A percentile compares a stretch with the other conserved stretches of the same genome.
Evolutionary conservation across 345 rosid species (phyloP).

Genomic region (Populus euphratica): DNA sequence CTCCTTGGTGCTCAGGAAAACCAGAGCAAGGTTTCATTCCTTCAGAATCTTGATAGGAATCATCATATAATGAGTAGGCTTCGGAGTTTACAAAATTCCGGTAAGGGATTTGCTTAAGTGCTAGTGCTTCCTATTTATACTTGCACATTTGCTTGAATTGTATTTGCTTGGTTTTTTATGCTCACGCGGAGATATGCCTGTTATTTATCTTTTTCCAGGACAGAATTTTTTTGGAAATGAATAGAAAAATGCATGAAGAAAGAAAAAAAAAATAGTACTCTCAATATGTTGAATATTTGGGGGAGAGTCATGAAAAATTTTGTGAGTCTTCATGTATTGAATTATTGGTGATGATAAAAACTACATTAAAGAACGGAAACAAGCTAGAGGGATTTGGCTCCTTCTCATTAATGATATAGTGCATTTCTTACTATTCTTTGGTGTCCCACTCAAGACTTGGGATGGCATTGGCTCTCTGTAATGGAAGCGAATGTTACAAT

Average conservation of each 20-base stretch:
- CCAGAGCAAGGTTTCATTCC: slow-evolving; percentile 44
- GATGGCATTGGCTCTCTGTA: background rate
- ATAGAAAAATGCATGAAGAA: background rate
- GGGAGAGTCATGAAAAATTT: background rate
- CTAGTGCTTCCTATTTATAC: background rate
- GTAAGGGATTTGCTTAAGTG: slow-evolving; percentile 25
- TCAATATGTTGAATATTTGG: no score
- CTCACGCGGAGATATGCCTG: background rate
- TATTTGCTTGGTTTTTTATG: background rate
- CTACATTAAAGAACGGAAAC: background rate
- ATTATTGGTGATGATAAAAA: background rate
- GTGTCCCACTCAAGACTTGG: background rate
- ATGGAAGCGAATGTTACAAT: background rate
- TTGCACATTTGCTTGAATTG: background rate
- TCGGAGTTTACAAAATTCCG: slow-evolving; percentile 58
- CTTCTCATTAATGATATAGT: background rate
- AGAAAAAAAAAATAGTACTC: background rate
- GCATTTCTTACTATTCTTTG: no score
- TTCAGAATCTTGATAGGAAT: slow-evolving; percentile 57
- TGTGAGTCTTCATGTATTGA: background rate
- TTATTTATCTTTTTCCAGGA: background rate
- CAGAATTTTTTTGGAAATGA: background rate
- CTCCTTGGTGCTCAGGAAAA: slow-evolving; percentile 46
- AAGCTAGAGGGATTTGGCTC: background rate
- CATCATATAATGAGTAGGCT: slow-evolving; percentile 54